phyloP scores from a whole-genome alignment of 2,329 filamentous ascomycete genomes.

The Dryadomyces quercus-mongolicae region DNA sequence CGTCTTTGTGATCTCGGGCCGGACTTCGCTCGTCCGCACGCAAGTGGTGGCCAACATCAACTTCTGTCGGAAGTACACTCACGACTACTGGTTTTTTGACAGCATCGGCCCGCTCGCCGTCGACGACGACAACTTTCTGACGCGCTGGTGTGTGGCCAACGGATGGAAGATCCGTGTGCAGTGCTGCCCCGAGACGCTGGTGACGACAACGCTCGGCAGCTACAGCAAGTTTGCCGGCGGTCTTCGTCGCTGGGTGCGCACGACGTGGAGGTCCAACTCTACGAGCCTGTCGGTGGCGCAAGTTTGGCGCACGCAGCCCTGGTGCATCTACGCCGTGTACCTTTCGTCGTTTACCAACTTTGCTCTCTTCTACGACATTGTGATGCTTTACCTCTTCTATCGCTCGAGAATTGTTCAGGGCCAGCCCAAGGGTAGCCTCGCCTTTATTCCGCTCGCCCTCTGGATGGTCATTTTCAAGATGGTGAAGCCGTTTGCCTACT shows the following conservation, averaged over 20 bases:
- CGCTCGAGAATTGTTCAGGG: constrained; percentile 7
- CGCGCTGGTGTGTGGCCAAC: constrained; percentile 35
- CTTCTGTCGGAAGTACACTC: constrained; percentile 31
- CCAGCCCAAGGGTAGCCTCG: too few relatives aligned
- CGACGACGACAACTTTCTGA: constrained; percentile 53
- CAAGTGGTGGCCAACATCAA: constrained; percentile 29
- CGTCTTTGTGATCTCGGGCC: constrained; percentile 43
- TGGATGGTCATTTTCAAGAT: constrained; percentile 45
- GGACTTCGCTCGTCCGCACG: constrained; percentile 39
- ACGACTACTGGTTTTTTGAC: constrained; percentile 37
- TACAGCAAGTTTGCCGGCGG: constrained; percentile 35
- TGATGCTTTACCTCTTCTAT: constrained; percentile 23
- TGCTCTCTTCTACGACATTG: constrained; percentile 37
- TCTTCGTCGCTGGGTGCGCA: constrained; percentile 43
- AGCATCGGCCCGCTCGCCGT: constrained; percentile 31
- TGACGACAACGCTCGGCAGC: constrained; percentile 40
- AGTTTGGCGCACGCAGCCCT: constrained; percentile 32
- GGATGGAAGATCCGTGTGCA: constrained; percentile 45
- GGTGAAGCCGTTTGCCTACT: constrained; percentile 43
- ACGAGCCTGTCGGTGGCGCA: constrained; percentile 29
- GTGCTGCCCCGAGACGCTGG: constrained; percentile 29
- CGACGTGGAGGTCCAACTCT: constrained; percentile 44
- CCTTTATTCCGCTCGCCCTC: constrained; percentile 11
- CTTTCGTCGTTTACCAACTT: constrained; percentile 42
- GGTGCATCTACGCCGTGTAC: constrained; percentile 45